Evolutionary conservation across 2,329 filamentous ascomycete species (phyloP), one percentile per base, ranked within the genome.

Genomic region (Colletotrichum tabaci): DNA sequence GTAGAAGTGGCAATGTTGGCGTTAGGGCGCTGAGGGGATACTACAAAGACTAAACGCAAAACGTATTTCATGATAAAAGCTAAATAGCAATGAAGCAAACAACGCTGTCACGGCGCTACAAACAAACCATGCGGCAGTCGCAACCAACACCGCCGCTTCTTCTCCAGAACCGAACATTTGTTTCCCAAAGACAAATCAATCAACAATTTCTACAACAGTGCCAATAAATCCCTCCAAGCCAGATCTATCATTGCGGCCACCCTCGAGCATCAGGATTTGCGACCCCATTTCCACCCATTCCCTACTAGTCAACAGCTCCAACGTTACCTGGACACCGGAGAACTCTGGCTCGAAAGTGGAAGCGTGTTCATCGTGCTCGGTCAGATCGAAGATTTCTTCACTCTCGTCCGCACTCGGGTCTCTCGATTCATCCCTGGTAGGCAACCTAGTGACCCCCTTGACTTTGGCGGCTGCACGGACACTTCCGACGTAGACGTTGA

Each of bases 401-500:
- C 85, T 83, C 30, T 79, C 74, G 13, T 88, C 85, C 35, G 85
- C 83, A 58, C 71, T 81, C 62, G 61, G 16, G 12, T 16, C 18
- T 15, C 18, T 53, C 35, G 9, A 35, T 15, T 55, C 49, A 8
- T 69, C 26, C 5, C 35, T 73, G 12, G 13, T 57, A 12, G 18
- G n/a, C 42, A 52, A 40, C 62, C 44, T 74, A 38, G 53, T 66
- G 26, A 70, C 61, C 7, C 62, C 38, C 56, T 67, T 73, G 23
- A 98, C 89, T 71, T 92, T 91, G 0, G 94, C 95, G 0, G 93
- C 90, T 1, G 95, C 93, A 10, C 96, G 89, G 16, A 98, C 91
- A 78, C 95, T 98, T 21, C 94, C 94, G 50, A 95, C 90, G 77
- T 98, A 98, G 0, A 96, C 89, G 40, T 97, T 95, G 6, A 95